Percentiles rank a stretch among this genome's conserved stretches.
Conservation (phyloP, 176 grass and related monocot species). For the Aegilops speltoides region DNA sequence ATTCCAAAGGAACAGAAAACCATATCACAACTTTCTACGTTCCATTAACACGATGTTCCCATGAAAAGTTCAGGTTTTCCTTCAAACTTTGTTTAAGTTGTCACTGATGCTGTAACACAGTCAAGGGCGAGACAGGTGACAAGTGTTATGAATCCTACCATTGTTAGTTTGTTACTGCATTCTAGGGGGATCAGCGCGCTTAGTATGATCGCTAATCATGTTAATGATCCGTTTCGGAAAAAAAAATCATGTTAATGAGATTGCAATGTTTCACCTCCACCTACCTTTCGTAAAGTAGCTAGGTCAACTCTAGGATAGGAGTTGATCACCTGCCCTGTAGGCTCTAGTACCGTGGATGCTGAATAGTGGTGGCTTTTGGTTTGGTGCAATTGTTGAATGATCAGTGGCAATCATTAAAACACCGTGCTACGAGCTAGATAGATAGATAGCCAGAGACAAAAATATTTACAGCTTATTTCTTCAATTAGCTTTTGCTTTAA, state of each 20-base stretch:
- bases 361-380: background rate
- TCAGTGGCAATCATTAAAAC: too few species aligned
- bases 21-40: background rate
- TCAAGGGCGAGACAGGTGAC: background rate
- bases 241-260: conserved; percentile 17
- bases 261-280: conserved; percentile 23
- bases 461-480: too few species aligned
- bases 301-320: conserved; percentile 38
- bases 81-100: background rate
- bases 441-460: too few species aligned
- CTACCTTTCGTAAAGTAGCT: background rate
- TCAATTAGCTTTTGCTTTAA: too few species aligned
- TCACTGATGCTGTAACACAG: background rate
- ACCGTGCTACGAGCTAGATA: too few species aligned
- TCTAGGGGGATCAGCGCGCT: background rate
- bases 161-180: background rate
- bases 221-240: background rate
- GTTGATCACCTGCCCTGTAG: conserved; percentile 27
- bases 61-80: background rate
- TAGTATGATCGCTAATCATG: conserved; percentile 11
- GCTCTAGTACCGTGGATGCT: background rate
- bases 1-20: conserved; percentile 9
- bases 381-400: too few species aligned
- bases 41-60: background rate
- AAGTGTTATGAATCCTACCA: background rate